Percentiles rank a stretch among this genome's conserved stretches.
phyloP scores from a whole-genome alignment of 139 green algal genomes.

The Chlamydomonas applanata region DNA sequence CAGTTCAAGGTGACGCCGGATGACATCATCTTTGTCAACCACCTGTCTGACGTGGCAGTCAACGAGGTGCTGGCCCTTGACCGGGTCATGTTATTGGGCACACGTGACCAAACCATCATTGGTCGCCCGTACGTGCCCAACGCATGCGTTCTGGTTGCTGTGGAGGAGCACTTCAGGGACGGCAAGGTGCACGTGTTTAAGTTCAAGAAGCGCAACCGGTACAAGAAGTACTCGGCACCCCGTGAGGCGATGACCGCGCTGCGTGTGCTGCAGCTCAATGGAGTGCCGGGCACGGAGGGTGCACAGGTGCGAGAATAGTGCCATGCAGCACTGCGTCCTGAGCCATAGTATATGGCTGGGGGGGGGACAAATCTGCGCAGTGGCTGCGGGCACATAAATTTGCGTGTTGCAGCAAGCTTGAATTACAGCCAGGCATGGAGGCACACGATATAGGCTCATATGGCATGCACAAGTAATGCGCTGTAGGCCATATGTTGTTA shows the following conservation, averaged over 20 bases:
- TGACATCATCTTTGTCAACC: slow-evolving; percentile 49
- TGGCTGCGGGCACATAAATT: no score
- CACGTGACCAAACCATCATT: slow-evolving; percentile 25
- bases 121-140: slow-evolving; percentile 39
- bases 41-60: slow-evolving; percentile 25
- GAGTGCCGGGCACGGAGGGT: neutral
- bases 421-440: no score
- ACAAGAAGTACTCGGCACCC: slow-evolving; percentile 38
- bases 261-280: slow-evolving; percentile 34
- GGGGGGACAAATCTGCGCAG: no score
- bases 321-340: no score
- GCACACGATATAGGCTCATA: no score
- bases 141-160: slow-evolving; percentile 30
- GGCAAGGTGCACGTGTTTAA: slow-evolving; percentile 54
- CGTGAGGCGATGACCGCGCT: slow-evolving; percentile 38
- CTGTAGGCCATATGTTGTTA: no score
- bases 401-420: no score
- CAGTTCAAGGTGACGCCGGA: slow-evolving; percentile 54
- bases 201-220: slow-evolving; percentile 48
- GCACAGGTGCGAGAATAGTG: no score
- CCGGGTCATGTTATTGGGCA: slow-evolving; percentile 41
- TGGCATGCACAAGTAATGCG: no score
- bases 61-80: slow-evolving; percentile 47
- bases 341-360: no score
- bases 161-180: slow-evolving; percentile 50